Conservation (phyloP, 108 stramenopile genomes). For the Stephanodiscus minutulus region DNA sequence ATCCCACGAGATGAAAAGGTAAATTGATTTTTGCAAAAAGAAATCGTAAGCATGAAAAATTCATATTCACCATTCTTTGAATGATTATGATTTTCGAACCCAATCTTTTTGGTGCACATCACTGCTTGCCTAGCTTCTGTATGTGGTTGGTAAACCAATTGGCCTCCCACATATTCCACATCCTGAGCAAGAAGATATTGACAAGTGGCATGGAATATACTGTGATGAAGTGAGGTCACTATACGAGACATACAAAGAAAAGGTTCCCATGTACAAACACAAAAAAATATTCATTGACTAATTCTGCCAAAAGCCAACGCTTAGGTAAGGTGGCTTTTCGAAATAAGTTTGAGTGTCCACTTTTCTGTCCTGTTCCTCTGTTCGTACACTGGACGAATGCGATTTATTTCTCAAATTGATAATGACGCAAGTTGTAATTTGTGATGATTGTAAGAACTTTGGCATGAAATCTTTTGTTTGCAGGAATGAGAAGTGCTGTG, state of each 20-base stretch:
- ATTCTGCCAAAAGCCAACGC: neutral
- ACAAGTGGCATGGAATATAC: conserved; percentile 74
- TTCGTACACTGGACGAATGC: too few species aligned
- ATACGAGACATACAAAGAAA: conserved; percentile 70
- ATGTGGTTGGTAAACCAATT: conserved; percentile 64
- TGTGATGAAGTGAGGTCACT: conserved; percentile 58
- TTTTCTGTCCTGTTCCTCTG: too few species aligned
- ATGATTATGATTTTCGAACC: neutral
- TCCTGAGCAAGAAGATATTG: conserved; percentile 70
- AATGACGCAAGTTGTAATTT: too few species aligned
- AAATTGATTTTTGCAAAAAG: too few species aligned
- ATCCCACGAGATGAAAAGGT: conserved; percentile 70
- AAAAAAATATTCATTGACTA: conserved; percentile 9
- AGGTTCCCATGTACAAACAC: conserved; percentile 67
- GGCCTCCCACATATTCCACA: conserved; percentile 65
- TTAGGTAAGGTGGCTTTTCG: neutral
- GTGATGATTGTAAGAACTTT: too few species aligned
- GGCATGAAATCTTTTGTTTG: too few species aligned
- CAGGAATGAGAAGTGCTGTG: too few species aligned
- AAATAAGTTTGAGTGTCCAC: too few species aligned
- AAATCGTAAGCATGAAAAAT: neutral
- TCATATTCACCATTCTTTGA: neutral
- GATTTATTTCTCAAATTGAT: too few species aligned
- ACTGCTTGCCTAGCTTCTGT: conserved; percentile 44
- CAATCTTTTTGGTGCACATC: neutral